A percentile compares a stretch with the other conserved stretches of the same genome.
Evolutionary conservation across 116 monocot species (phyloP).

Genomic region (Dioscorea cayenensis): DNA sequence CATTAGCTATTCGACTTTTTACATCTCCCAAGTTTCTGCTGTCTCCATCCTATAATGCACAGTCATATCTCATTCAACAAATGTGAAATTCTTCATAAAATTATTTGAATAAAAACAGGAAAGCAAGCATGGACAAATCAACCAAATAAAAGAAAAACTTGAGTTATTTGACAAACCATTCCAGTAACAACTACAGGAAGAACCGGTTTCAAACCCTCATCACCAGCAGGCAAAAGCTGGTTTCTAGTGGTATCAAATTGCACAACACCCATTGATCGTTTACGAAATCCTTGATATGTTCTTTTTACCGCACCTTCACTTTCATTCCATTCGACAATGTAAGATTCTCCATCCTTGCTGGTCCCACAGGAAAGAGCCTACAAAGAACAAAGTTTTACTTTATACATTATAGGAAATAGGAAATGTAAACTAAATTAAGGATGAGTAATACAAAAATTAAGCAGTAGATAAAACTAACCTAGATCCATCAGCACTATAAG

Average conservation of each 20-base stretch:
- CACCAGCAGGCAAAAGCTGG: conserved; percentile 75
- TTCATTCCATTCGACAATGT: conserved; percentile 98
- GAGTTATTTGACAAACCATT: conserved; percentile 30
- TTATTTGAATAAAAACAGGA: no score
- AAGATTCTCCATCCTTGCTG: conserved; percentile 86
- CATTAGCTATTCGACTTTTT: conserved; percentile 70
- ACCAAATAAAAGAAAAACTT: no score
- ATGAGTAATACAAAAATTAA: no score
- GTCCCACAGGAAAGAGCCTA: no score
- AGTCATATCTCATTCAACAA: not conserved
- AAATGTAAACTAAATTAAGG: no score
- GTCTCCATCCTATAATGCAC: conserved; percentile 61
- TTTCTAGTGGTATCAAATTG: conserved; percentile 88
- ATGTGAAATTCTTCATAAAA: no score
- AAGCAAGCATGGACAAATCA: no score
- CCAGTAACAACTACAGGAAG: conserved; percentile 32
- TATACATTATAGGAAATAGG: no score
- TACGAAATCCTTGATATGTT: conserved; percentile 76
- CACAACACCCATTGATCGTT: conserved; percentile 74
- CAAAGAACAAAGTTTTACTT: no score
- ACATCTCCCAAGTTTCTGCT: conserved; percentile 56
- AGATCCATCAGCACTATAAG: no score
- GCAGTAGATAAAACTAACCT: no score
- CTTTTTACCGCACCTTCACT: conserved; percentile 89
- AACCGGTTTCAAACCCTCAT: conserved; percentile 70